Percentiles rank a stretch among this genome's conserved stretches.
phyloP scores from a whole-genome alignment of 2,329 filamentous ascomycete species.

The Xylaria sp. region DNA sequence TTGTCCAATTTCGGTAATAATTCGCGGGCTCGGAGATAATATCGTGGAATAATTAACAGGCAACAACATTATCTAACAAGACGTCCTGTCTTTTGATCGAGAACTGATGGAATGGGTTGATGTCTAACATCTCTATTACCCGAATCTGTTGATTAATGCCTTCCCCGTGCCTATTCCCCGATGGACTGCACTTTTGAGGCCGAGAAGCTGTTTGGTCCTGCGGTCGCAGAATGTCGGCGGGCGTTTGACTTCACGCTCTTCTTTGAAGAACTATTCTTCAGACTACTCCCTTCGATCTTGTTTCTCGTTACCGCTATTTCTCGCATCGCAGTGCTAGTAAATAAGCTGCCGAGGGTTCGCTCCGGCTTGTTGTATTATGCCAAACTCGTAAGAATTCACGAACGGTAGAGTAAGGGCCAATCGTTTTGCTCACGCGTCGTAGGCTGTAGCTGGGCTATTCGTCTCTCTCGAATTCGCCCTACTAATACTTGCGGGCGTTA shows the following conservation, averaged over 20 bases:
- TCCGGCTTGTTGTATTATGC: conserved; percentile 15
- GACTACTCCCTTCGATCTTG: conserved; percentile 19
- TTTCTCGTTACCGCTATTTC: conserved; percentile 14
- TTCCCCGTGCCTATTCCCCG: background rate
- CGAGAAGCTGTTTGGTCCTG: conserved; percentile 26
- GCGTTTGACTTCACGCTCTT: conserved; percentile 29
- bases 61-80: conserved; percentile 6
- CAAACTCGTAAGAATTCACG: conserved; percentile 20
- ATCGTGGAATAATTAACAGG: too few relatives aligned
- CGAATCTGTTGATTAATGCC: background rate
- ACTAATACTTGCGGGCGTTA: conserved; percentile 9
- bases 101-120: background rate
- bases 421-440: conserved; percentile 3
- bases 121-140: background rate
- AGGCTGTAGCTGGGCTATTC: conserved; percentile 15
- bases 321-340: conserved; percentile 13
- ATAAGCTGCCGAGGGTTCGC: conserved; percentile 1
- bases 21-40: background rate
- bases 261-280: conserved; percentile 29
- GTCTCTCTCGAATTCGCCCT: conserved; percentile 10
- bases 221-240: conserved; percentile 25
- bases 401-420: background rate
- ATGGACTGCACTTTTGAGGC: conserved; percentile 27
- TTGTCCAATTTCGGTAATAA: background rate
- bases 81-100: background rate